Conservation (phyloP, 345 rosid species). For the Populus ilicifolia region DNA sequence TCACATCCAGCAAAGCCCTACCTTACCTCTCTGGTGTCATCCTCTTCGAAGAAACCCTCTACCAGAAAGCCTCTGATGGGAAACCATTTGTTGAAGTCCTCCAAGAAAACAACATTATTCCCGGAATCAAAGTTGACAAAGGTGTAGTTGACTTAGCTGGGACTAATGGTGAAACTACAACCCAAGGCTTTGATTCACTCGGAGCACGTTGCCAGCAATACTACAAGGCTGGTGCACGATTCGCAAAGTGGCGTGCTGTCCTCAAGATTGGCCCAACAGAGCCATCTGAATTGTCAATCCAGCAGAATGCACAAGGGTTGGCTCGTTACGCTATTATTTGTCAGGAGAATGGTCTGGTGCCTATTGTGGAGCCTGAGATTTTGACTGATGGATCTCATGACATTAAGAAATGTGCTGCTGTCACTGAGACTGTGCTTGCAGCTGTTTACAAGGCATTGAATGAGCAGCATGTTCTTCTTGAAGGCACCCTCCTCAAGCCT, state of each 20-base stretch:
- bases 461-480: slow-evolving; percentile 91
- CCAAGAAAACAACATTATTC: slow-evolving; percentile 67
- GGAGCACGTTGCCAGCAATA: slow-evolving; percentile 79
- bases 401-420: slow-evolving; percentile 78
- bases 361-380: slow-evolving; percentile 89
- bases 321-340: slow-evolving; percentile 95
- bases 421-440: slow-evolving; percentile 74
- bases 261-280: slow-evolving; percentile 81
- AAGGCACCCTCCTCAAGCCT: slow-evolving; percentile 93
- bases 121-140: slow-evolving; percentile 96
- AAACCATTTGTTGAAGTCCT: slow-evolving; percentile 82
- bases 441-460: slow-evolving; percentile 91
- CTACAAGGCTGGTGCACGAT: slow-evolving; percentile 90
- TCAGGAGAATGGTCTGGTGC: slow-evolving; percentile 90
- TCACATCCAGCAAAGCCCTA: slow-evolving; percentile 69
- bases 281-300: slow-evolving; percentile 75
- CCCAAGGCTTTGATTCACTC: slow-evolving; percentile 85
- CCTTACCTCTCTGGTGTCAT: slow-evolving; percentile 84
- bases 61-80: slow-evolving; percentile 73
- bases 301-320: slow-evolving; percentile 88
- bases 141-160: slow-evolving; percentile 83
- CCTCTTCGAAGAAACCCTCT: slow-evolving; percentile 92
- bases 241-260: slow-evolving; percentile 96
- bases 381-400: slow-evolving; percentile 84
- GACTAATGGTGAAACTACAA: slow-evolving; percentile 85